Conservation (phyloP, 495 filamentous ascomycete species). For the Wilcoxina mikolae region DNA sequence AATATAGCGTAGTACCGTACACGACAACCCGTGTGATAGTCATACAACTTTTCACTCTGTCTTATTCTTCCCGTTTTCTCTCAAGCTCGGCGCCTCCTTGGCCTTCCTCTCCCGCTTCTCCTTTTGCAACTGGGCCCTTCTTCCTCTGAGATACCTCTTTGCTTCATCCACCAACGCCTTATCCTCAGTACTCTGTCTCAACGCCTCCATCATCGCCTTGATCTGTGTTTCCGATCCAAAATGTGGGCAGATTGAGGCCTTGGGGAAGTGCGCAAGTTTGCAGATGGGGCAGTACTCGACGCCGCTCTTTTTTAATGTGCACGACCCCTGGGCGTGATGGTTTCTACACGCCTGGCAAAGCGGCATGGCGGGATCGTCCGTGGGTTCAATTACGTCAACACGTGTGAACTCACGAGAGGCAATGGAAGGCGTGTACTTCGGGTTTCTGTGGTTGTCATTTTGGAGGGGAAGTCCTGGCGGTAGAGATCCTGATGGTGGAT, state of each 20-base stretch:
- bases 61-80: too few relatives aligned
- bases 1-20: too few relatives aligned
- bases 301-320: constrained; percentile 46
- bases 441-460: background rate
- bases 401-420: constrained; percentile 4
- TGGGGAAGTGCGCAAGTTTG: constrained; percentile 50
- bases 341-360: constrained; percentile 41
- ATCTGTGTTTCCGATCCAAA: constrained; percentile 44
- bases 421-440: background rate
- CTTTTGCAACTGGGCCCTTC: too few relatives aligned
- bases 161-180: constrained; percentile 38
- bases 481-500: background rate
- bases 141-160: constrained; percentile 40
- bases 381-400: background rate
- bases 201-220: constrained; percentile 42
- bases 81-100: too few relatives aligned
- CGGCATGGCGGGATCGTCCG: constrained; percentile 5
- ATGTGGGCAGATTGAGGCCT: constrained; percentile 44
- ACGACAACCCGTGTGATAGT: too few relatives aligned
- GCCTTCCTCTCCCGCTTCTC: too few relatives aligned
- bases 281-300: constrained; percentile 52
- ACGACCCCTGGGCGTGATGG: constrained; percentile 41
- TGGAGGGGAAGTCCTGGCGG: background rate
- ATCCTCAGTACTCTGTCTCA: constrained; percentile 44
- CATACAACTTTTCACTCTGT: too few relatives aligned